These are phyloP conservation scores for Prosopis cineraria DNA, from an alignment of 306 rosid genomes.

Conservation along the genomic window DNA sequence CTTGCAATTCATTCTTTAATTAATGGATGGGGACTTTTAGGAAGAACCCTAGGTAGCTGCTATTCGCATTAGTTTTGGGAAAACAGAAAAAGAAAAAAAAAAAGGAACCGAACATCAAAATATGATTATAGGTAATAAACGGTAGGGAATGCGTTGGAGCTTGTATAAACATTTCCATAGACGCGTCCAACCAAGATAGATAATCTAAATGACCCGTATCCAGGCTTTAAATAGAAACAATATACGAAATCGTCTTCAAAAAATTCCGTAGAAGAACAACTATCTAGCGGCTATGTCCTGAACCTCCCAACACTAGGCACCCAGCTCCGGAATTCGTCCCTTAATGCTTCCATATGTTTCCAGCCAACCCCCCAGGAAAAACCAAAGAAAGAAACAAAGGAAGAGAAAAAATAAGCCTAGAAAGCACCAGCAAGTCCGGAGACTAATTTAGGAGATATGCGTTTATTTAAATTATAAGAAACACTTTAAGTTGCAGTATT, in stretches of 20 bases:
- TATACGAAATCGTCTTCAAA: not conserved
- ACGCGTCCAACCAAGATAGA: not conserved
- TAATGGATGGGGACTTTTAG: too few species aligned
- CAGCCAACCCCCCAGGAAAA: not conserved
- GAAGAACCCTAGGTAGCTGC: not conserved
- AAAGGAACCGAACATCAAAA: conserved; percentile 12
- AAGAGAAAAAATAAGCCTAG: not conserved
- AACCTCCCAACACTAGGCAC: not conserved
- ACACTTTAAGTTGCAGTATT: not conserved
- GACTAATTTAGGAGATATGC: not conserved
- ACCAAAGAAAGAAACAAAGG: too few species aligned
- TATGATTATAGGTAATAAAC: conserved; percentile 5
- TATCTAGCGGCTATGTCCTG: not conserved
- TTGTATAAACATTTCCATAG: not conserved
- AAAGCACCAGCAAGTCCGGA: not conserved
- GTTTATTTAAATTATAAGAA: not conserved
- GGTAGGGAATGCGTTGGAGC: not conserved
- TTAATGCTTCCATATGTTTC: not conserved
- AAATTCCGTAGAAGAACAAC: not conserved
- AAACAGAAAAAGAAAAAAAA: not conserved
- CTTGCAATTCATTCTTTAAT: too few species aligned
- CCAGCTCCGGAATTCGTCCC: not conserved
- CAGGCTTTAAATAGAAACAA: not conserved
- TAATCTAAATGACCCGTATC: not conserved
- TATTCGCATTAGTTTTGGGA: not conserved